Conservation (phyloP, 257 asterid species). For the Solanum pimpinellifolium region DNA sequence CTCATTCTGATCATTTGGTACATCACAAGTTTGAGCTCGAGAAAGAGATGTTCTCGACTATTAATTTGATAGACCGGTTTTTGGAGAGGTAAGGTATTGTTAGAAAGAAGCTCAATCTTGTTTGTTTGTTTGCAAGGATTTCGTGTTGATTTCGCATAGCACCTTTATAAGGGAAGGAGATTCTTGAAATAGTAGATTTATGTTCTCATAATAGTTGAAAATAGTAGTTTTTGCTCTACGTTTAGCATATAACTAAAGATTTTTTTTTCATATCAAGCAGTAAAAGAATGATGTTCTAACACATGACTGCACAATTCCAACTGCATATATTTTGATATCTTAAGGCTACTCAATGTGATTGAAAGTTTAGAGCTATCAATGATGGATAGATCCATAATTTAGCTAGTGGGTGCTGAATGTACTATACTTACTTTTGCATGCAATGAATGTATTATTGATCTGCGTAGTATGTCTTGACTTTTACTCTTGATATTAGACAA, state of each 20-base stretch:
- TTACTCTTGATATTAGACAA: neutral
- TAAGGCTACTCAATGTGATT: neutral
- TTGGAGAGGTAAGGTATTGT: neutral
- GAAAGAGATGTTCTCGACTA: neutral
- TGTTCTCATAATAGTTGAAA: neutral
- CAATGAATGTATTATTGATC: neutral
- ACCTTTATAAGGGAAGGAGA: neutral
- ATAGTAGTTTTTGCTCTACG: neutral
- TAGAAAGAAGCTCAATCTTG: neutral
- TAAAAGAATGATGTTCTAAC: neutral
- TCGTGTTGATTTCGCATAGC: neutral
- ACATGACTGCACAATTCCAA: neutral
- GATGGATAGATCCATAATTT: neutral
- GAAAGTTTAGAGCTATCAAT: neutral
- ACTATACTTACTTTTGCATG: neutral
- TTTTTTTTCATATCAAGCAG: neutral
- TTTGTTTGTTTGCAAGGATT: neutral
- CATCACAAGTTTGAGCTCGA: neutral
- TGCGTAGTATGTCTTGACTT: neutral
- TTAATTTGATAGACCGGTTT: neutral
- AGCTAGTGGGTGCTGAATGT: neutral
- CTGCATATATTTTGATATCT: neutral
- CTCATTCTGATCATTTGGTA: neutral
- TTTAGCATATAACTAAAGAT: too few relatives aligned
- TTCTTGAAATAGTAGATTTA: neutral